Evolutionary conservation across 139 green algal genomes (phyloP).

Genomic region (Zygnema circumcarinatum): DNA sequence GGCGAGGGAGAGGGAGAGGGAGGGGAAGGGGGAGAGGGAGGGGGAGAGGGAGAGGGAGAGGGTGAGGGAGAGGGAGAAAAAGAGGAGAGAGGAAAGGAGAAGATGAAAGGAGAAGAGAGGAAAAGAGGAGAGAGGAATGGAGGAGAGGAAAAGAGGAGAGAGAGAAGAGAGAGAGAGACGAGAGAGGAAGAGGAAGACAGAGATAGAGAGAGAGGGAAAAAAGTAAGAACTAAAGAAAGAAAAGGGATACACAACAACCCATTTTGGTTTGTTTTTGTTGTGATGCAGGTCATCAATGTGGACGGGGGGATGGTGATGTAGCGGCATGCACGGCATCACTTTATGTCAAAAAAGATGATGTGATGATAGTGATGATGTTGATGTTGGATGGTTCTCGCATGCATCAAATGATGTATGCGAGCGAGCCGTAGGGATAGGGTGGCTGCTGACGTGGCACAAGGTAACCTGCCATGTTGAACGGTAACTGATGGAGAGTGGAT

Average conservation of each 20-base stretch:
- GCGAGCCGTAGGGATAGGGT: no score
- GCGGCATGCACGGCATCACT: neutral
- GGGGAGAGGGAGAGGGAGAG: neutral
- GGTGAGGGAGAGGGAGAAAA: neutral
- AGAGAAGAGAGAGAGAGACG: neutral
- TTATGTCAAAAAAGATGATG: no score
- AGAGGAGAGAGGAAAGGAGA: neutral
- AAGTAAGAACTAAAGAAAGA: no score
- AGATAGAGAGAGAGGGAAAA: neutral
- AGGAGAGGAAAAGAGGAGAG: neutral
- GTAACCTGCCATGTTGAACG: no score
- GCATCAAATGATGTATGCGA: no score
- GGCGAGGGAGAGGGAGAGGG: neutral
- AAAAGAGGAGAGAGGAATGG: neutral
- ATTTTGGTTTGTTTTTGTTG: constrained; percentile 9
- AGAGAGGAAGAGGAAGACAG: neutral
- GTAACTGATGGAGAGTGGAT: no score
- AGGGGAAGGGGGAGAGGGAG: neutral
- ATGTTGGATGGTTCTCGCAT: no score
- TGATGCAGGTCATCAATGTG: constrained; percentile 32
- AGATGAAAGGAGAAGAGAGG: neutral
- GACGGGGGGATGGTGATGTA: constrained; percentile 49
- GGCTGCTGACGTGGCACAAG: no score
- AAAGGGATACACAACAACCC: neutral
- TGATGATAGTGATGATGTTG: no score